These are phyloP conservation scores for Epichloe brachyelytri DNA, from an alignment of 2,329 filamentous ascomycete genomes.

Conservation along the genomic window DNA sequence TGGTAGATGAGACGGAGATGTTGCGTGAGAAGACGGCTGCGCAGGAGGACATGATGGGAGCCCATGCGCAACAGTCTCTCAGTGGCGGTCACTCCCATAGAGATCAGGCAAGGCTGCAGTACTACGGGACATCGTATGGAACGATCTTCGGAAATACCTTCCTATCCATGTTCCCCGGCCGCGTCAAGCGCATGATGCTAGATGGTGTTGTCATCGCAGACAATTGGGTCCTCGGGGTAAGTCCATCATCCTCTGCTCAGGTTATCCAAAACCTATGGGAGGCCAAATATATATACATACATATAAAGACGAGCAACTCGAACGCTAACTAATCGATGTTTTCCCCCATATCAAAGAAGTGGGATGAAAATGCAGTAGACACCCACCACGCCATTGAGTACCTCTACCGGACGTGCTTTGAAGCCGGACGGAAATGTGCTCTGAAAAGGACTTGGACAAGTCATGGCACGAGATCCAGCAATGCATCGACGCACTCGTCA, in stretches of 20 bases:
- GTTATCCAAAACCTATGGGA: too few species aligned
- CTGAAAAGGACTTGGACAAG: constrained; percentile 1
- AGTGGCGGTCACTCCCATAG: neutral
- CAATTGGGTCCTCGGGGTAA: constrained; percentile 18
- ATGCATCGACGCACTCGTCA: constrained; percentile 15
- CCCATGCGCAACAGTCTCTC: neutral
- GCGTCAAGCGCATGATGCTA: constrained; percentile 23
- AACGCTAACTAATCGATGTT: too few species aligned
- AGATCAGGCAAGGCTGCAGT: constrained; percentile 19
- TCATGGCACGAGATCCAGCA: constrained; percentile 5
- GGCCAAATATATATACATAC: too few species aligned
- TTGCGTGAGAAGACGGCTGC: constrained; percentile 1
- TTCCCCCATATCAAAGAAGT: constrained; percentile 6
- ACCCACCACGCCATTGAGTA: constrained; percentile 15
- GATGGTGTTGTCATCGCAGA: constrained; percentile 20
- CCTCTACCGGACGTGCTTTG: constrained; percentile 20
- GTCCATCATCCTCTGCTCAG: constrained; percentile 1
- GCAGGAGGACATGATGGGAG: neutral
- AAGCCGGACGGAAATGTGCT: constrained; percentile 6
- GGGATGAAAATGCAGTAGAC: constrained; percentile 19
- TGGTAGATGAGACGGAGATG: constrained; percentile 3
- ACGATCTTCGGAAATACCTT: constrained; percentile 13
- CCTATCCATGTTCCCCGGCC: constrained; percentile 14
- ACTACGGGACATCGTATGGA: constrained; percentile 33
- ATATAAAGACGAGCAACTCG: too few species aligned